A percentile compares a stretch with the other conserved stretches of the same genome.
These are phyloP conservation scores for Pichia membranifaciens DNA, from an alignment of 805 yeast species.

Conservation along the genomic window DNA sequence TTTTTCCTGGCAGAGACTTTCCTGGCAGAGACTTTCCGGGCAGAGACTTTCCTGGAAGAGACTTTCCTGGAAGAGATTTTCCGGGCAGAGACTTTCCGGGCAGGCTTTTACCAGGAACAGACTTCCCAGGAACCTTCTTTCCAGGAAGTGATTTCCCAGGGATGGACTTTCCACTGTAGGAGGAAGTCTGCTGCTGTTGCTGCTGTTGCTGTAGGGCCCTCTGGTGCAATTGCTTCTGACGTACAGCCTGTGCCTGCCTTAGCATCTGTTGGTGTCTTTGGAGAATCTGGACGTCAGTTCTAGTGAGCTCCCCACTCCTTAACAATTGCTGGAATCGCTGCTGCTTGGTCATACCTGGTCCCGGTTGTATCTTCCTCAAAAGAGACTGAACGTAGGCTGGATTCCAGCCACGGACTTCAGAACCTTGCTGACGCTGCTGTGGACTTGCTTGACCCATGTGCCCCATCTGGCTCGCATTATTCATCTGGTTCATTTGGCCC, in stretches of 20 bases:
- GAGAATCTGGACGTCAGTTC: slow-evolving; percentile 27
- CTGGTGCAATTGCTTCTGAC: slow-evolving; percentile 16
- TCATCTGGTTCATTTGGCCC: background rate
- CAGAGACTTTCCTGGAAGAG: slow-evolving; percentile 3
- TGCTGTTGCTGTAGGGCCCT: slow-evolving; percentile 10
- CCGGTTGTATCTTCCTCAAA: slow-evolving; percentile 28
- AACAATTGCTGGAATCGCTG: slow-evolving; percentile 30
- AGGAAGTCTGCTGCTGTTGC: slow-evolving; percentile 7
- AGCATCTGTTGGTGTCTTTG: slow-evolving; percentile 31
- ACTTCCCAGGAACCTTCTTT: slow-evolving; percentile 6
- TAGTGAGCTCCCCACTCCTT: slow-evolving; percentile 27
- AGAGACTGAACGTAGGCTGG: slow-evolving; percentile 26
- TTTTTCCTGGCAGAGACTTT: slow-evolving; percentile 8
- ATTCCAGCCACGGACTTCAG: slow-evolving; percentile 8
- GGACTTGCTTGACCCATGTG: background rate
- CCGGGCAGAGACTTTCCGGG: slow-evolving; percentile 11
- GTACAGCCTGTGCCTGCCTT: slow-evolving; percentile 25
- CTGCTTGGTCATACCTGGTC: slow-evolving; percentile 31
- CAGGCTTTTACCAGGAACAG: slow-evolving; percentile 1
- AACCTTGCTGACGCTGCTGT: slow-evolving; percentile 12
- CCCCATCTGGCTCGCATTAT: background rate
- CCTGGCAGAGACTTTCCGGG: slow-evolving; percentile 8
- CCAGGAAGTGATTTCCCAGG: slow-evolving; percentile 6
- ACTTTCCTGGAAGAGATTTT: slow-evolving; percentile 2
- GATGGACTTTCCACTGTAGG: slow-evolving; percentile 1